Evolutionary conservation across 176 grass and related monocot genomes (phyloP), one percentile per base, ranked within the genome.

Genomic region (Saccharum officinarum): DNA sequence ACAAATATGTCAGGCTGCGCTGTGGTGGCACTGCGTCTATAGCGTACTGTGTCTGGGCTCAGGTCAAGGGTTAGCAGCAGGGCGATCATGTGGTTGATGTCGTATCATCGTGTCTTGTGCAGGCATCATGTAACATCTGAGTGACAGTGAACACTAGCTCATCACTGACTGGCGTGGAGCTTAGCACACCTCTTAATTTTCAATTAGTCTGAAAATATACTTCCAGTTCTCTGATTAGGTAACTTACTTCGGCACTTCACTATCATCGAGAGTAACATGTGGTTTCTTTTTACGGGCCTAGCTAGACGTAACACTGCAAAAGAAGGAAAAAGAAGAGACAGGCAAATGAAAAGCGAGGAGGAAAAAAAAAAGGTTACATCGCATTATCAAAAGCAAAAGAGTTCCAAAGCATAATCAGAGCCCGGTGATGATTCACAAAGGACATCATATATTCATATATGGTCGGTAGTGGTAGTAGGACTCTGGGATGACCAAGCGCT

Each of bases 311-410:
- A 69, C 30, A 81, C 3, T 16, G 34, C 22, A 70, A 54, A 26
- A 71, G 22, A n/a, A n/a, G 26, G 13, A 8, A 2, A 20, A 45
- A 28, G 28, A 28, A 28, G 28, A 28, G 28, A 28, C 28, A 28
- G 28, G 49, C 67, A 31, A 79, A 40, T 44, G 9, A 64, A 78
- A 78, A 69, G 74, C 16, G 44, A 36, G 36, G 45, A 22, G 36
- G 37, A 38, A 17, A 16, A 44, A n/a, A 20, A 87, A 84, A 87
- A 87, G 40, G 85, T 25, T 39, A 38, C 77, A 84, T 88, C 88
- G 76, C 85, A 88, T 84, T 91, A 81, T 31, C 77, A 77, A 91
- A 91, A 91, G 85, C 63, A 71, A 74, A 63, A 54, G 8, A 6
- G 77, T 87, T 77, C 69, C 60, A 73, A 64, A 66, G 65, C 76